Evolutionary conservation across 1,284 basidiomycete species (phyloP).

Genomic region (Xerocomus nothofagi): DNA sequence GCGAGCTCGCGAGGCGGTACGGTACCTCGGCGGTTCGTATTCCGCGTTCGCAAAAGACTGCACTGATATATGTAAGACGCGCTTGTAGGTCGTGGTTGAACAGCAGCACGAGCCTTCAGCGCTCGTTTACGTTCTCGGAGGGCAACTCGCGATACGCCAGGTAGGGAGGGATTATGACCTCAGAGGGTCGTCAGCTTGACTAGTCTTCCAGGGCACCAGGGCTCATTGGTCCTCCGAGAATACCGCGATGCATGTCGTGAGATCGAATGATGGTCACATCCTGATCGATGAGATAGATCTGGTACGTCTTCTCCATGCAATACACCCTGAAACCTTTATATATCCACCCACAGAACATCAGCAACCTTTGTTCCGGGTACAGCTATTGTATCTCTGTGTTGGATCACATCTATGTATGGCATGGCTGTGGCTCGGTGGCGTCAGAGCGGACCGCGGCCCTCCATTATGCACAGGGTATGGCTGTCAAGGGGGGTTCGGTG

Average conservation of each 20-base stretch:
- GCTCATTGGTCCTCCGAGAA: constrained; percentile 76
- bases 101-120: constrained; percentile 65
- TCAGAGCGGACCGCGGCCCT: constrained; percentile 60
- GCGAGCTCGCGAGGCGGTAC: constrained; percentile 70
- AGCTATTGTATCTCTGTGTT: constrained; percentile 73
- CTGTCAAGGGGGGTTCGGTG: constrained; percentile 39
- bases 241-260: constrained; percentile 74
- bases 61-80: neutral
- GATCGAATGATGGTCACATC: constrained; percentile 49
- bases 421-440: constrained; percentile 64
- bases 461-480: constrained; percentile 55
- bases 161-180: constrained; percentile 36
- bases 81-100: constrained; percentile 45
- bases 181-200: constrained; percentile 9
- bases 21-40: constrained; percentile 54
- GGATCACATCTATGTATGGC: constrained; percentile 73
- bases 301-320: constrained; percentile 41
- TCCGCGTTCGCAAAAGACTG: neutral
- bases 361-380: constrained; percentile 75
- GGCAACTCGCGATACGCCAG: constrained; percentile 66
- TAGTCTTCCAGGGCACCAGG: constrained; percentile 54
- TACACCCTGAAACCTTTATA: constrained; percentile 2
- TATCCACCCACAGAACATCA: constrained; percentile 47
- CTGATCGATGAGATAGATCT: constrained; percentile 74
- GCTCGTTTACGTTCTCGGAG: constrained; percentile 63